A percentile compares a stretch with the other conserved stretches of the same genome.
Conservation (phyloP, 2,329 filamentous ascomycete species). For the Venturia asperata region DNA sequence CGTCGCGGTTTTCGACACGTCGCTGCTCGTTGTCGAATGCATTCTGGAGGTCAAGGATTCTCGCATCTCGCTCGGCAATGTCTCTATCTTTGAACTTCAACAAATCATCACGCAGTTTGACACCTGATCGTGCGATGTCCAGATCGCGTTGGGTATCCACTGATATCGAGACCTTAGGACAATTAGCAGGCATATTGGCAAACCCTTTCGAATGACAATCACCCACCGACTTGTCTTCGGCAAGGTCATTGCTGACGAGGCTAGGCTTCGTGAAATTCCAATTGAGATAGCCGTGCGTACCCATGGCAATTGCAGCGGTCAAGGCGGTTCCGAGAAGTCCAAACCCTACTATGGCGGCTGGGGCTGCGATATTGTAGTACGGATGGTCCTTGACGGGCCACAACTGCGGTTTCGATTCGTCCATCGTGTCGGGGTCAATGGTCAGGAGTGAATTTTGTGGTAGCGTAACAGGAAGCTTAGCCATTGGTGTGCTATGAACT, state of each 20-base stretch:
- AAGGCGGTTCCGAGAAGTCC: neutral
- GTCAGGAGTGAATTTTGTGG: too few species aligned
- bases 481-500: too few species aligned
- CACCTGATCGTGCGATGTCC: neutral
- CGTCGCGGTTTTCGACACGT: neutral
- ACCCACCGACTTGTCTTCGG: neutral
- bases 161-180: neutral
- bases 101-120: neutral
- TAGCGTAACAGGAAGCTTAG: too few species aligned
- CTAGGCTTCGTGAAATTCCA: neutral
- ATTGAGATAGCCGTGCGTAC: neutral
- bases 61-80: neutral
- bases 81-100: neutral
- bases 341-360: neutral
- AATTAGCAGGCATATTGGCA: neutral
- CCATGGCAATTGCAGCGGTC: neutral
- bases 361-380: neutral
- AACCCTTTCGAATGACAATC: rapidly evolving
- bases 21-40: neutral
- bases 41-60: neutral
- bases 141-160: neutral
- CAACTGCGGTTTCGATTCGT: neutral
- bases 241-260: neutral
- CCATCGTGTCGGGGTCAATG: too few species aligned
- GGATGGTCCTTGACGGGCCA: neutral